These are phyloP conservation scores for Candida caryicola DNA, from an alignment of 805 yeast genomes.

Conservation along the genomic window DNA sequence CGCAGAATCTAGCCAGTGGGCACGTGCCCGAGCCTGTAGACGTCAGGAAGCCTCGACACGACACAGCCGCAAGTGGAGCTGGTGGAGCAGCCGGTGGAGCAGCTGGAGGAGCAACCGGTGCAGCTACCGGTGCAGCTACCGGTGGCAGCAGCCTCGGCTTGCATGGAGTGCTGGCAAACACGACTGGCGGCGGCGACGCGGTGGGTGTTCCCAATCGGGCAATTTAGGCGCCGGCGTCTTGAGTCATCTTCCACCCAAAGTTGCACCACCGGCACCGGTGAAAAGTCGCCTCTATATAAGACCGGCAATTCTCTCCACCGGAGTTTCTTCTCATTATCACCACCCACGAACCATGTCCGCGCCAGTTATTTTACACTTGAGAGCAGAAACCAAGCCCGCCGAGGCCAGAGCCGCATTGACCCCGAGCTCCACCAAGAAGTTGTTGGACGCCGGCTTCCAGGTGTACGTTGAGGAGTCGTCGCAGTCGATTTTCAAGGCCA, in stretches of 20 bases:
- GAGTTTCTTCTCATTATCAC: neutral
- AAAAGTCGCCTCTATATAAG: neutral
- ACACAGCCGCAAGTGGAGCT: no score
- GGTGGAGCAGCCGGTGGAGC: no score
- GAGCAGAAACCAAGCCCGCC: slow-evolving; percentile 96
- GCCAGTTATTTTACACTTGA: slow-evolving; percentile 72
- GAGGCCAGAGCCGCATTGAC: slow-evolving; percentile 98
- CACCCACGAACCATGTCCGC: slow-evolving; percentile 9
- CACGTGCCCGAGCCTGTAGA: no score
- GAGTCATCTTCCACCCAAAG: slow-evolving; percentile 5
- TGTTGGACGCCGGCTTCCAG: slow-evolving; percentile 83
- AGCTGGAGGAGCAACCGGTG: no score
- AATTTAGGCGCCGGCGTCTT: slow-evolving; percentile 1
- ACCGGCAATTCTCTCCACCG: neutral
- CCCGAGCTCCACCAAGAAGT: slow-evolving; percentile 81
- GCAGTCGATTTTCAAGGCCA: slow-evolving; percentile 73
- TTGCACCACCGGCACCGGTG: neutral
- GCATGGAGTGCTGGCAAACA: no score
- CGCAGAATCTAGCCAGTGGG: no score
- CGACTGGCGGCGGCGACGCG: no score
- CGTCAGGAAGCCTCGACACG: no score
- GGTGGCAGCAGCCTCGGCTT: no score
- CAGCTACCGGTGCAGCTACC: no score
- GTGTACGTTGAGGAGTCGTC: slow-evolving; percentile 84
- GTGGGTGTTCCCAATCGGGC: no score